A percentile compares a stretch with the other conserved stretches of the same genome.
These are phyloP conservation scores for Didymella pinodella DNA, from an alignment of 2,329 filamentous ascomycete genomes.

Conservation along the genomic window DNA sequence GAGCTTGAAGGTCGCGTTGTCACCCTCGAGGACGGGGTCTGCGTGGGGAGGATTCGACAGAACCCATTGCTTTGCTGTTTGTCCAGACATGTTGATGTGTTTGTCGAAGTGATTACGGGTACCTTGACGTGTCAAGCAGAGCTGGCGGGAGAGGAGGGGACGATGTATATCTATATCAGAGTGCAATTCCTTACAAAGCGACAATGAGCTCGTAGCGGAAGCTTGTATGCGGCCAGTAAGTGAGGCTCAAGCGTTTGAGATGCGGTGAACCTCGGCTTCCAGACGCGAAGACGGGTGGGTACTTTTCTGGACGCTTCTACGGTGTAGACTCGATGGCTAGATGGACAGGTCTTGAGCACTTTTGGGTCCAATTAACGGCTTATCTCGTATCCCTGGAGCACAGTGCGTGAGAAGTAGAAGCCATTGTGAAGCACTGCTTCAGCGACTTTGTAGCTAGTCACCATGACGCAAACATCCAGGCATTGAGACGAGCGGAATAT, in stretches of 20 bases:
- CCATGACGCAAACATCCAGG: slow-evolving; percentile 8
- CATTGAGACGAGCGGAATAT: neutral
- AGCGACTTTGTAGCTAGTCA: neutral
- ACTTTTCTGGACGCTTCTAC: slow-evolving; percentile 10
- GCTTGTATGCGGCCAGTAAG: slow-evolving; percentile 11
- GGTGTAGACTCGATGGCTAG: slow-evolving; percentile 11
- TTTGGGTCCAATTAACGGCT: no score
- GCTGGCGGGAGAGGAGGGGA: neutral
- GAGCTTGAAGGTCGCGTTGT: slow-evolving; percentile 53
- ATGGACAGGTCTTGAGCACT: neutral
- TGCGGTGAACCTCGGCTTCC: slow-evolving; percentile 24
- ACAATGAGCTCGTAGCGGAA: slow-evolving; percentile 2
- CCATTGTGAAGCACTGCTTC: neutral
- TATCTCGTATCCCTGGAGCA: neutral
- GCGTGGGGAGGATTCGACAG: slow-evolving; percentile 52
- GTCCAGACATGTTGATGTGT: slow-evolving; percentile 38
- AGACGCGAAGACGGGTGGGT: slow-evolving; percentile 9
- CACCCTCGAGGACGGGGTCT: slow-evolving; percentile 48
- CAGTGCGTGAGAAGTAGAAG: neutral
- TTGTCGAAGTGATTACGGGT: neutral
- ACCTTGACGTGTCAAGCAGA: slow-evolving; percentile 1
- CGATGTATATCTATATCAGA: slow-evolving; percentile 9
- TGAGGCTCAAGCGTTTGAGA: slow-evolving; percentile 12
- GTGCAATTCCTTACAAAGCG: slow-evolving; percentile 18
- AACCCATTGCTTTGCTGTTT: slow-evolving; percentile 55